Evolutionary conservation across 139 green algal species (phyloP).

Genomic region (Chloropicon primus): DNA sequence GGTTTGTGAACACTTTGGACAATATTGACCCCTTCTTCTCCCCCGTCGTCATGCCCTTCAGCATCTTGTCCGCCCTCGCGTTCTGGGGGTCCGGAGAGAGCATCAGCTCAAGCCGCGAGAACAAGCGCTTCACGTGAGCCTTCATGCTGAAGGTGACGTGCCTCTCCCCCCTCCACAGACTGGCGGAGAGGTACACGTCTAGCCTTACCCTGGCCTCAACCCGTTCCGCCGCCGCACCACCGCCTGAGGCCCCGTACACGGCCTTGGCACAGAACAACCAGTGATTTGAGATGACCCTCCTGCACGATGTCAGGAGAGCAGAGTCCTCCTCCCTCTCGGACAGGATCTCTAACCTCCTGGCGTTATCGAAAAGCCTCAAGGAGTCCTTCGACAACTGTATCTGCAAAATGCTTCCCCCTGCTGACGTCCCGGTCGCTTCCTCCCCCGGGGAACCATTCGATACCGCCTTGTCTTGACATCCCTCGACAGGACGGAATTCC

Average conservation of each 20-base stretch:
- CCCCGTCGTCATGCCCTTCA: not conserved
- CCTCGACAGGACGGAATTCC: too few relatives aligned
- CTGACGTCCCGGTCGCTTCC: too few relatives aligned
- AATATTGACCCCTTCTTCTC: not conserved
- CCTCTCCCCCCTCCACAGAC: not conserved
- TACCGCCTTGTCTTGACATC: too few relatives aligned
- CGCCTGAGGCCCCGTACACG: not conserved
- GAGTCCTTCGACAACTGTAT: too few relatives aligned
- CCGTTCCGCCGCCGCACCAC: too few relatives aligned
- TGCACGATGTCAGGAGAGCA: not conserved
- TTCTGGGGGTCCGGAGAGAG: not conserved
- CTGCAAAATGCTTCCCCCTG: too few relatives aligned
- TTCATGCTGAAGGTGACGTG: not conserved
- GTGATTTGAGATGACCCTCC: not conserved
- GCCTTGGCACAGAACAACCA: not conserved
- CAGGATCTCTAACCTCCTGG: too few relatives aligned
- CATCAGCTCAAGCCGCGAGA: not conserved
- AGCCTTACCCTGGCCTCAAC: not conserved
- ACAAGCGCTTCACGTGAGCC: not conserved
- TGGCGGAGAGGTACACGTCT: not conserved
- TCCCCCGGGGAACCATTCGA: too few relatives aligned
- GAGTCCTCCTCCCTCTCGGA: too few relatives aligned
- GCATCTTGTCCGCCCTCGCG: not conserved
- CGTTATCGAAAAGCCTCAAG: too few relatives aligned
- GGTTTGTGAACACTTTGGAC: not conserved